These are phyloP conservation scores for Citrus medica DNA, from an alignment of 345 rosid genomes.

Conservation along the genomic window DNA sequence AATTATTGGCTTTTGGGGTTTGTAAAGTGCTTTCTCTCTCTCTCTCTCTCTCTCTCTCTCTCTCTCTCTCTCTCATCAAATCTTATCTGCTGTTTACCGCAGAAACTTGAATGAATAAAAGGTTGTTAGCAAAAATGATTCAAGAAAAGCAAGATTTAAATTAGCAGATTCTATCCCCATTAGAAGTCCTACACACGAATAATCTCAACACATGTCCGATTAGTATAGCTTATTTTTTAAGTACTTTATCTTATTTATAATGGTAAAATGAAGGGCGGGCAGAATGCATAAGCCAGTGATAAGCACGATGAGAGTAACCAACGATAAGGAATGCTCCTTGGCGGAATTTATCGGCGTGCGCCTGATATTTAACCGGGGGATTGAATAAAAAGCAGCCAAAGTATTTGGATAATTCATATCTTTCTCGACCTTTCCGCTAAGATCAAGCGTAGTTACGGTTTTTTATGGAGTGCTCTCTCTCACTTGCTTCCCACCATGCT, in stretches of 20 bases:
- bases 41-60: neutral
- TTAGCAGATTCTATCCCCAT: neutral
- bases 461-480: too few species aligned
- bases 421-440: neutral
- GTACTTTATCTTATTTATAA: neutral
- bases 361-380: neutral
- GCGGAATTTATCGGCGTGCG: neutral
- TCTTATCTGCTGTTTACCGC: neutral
- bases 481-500: too few species aligned
- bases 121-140: neutral
- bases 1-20: neutral
- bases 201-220: neutral
- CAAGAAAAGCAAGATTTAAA: neutral
- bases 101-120: neutral
- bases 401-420: neutral
- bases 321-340: neutral
- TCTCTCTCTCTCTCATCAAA: neutral
- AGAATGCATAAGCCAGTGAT: neutral
- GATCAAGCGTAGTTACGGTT: neutral
- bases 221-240: neutral
- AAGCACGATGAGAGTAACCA: neutral
- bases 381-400: neutral
- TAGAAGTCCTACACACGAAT: neutral
- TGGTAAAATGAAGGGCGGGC: neutral
- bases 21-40: neutral